phyloP scores from a whole-genome alignment of 768 basidiomycete species.

The Pisolithus albus region DNA sequence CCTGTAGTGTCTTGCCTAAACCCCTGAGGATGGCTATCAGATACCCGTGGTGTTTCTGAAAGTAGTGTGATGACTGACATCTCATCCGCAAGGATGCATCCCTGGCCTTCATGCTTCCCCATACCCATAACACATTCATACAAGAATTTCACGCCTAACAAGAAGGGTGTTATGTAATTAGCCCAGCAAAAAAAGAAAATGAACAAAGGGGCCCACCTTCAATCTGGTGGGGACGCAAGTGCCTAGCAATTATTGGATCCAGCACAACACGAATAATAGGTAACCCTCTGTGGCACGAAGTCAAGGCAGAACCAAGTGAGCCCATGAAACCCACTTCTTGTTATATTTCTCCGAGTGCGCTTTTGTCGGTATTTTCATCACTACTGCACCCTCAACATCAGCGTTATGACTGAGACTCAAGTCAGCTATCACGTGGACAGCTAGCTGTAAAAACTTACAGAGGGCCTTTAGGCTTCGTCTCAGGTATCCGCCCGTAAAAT shows the following conservation, averaged over 20 bases:
- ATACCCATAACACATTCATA: conserved; percentile 97
- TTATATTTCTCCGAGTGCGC: conserved; percentile 63
- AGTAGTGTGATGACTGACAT: conserved; percentile 46
- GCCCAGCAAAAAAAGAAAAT: neutral
- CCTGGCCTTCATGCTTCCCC: conserved; percentile 83
- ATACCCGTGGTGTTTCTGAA: conserved; percentile 6
- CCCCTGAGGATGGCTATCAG: conserved; percentile 51
- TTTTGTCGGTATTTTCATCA: conserved; percentile 75
- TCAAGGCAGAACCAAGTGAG: conserved; percentile 2
- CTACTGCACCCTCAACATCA: conserved; percentile 63
- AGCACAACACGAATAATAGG: conserved; percentile 78
- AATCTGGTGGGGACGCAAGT: conserved; percentile 81
- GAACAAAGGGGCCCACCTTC: conserved; percentile 50
- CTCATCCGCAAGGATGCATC: conserved; percentile 95
- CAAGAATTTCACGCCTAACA: conserved; percentile 73
- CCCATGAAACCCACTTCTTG: conserved; percentile 48
- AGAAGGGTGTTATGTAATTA: neutral
- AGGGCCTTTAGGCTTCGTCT: conserved; percentile 27
- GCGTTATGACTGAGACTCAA: conserved; percentile 62
- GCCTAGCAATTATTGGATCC: conserved; percentile 74
- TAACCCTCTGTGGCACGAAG: conserved; percentile 39
- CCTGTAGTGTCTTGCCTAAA: conserved; percentile 93
- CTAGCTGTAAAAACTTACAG: conserved; percentile 36
- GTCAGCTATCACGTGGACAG: neutral
- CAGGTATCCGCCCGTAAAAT: conserved; percentile 48